Base-by-base conservation (phyloP, 192 early-diverging fungal species). In the Linnemannia exigua region DNA sequence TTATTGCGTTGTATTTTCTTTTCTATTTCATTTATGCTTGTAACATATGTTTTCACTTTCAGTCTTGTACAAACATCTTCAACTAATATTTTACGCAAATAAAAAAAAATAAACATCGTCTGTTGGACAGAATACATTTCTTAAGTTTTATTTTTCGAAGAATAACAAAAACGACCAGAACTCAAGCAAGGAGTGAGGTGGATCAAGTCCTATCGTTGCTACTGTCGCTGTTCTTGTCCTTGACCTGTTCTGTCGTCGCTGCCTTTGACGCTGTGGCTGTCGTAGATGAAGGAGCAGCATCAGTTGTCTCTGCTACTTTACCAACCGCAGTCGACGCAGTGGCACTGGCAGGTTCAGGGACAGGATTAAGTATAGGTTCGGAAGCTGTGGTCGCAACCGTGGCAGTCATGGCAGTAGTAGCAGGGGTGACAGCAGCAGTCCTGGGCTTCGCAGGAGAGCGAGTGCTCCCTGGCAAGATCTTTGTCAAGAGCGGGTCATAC, bases 401-500 rank as follows among this genome's bases (percentile, higher is more conserved):
- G 44, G n/a, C n/a, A n/a, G n/a, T n/a, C n/a, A n/a, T n/a, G 52
- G n/a, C 22, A n/a, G n/a, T 8, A 3, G 22, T 31, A 25, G 58
- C 58, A 15, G 58, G 0, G 31, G 54, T 20, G 58, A 25, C 28
- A 4, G 58, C 1, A 63, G 54, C 9, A 1, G 58, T 31, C 14
- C 58, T 63, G 11, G 8, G 58, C 25, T 63, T 63, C 5, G 41
- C 41, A 44, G 41, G 41, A 44, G 41, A 44, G 58, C 58, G 58
- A 15, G 11, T 63, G 12, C 12, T 63, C 1, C 28, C 28, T 3
- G 58, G 58, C 2, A 83, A 19, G 67, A 79, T 74, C 58, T 54
- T 70, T 5, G 33, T 66, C 77, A 94, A 67, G 67, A 94, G 92
- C 5, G 77, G 88, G 75, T 94, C 92, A 75, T 94, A 94, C 82